Evolutionary conservation across 1,284 basidiomycete species (phyloP).

Genomic region (Sporisorium reilianum): DNA sequence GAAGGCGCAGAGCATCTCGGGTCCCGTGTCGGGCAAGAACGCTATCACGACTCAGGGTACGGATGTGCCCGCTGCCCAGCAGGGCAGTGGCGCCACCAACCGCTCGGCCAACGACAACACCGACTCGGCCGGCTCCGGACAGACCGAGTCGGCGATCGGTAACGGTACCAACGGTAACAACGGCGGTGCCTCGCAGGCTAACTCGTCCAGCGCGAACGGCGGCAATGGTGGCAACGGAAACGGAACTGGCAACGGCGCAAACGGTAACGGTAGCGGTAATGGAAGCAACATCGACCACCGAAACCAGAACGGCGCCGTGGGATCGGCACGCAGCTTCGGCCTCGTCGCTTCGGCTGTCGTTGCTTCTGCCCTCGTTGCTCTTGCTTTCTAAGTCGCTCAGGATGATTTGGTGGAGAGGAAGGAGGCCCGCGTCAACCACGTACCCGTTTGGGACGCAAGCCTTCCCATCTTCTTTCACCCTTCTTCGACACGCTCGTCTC

Average conservation of each 20-base stretch:
- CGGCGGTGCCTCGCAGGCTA: constrained; percentile 29
- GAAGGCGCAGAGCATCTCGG: constrained; percentile 31
- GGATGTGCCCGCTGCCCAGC: constrained; percentile 43
- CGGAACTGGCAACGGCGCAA: constrained; percentile 8
- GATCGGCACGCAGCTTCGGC: not conserved
- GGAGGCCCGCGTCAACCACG: constrained; percentile 19
- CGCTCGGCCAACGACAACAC: constrained; percentile 37
- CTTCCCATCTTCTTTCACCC: too few species aligned
- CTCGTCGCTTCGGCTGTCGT: constrained; percentile 10
- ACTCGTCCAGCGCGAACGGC: constrained; percentile 10
- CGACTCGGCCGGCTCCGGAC: constrained; percentile 25
- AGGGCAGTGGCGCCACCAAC: constrained; percentile 40
- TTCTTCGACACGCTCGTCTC: too few species aligned
- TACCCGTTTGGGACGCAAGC: constrained; percentile 21
- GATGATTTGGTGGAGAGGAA: not conserved
- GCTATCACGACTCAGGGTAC: constrained; percentile 49
- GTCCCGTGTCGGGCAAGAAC: constrained; percentile 48
- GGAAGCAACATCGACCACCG: constrained; percentile 34
- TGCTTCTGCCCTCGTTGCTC: constrained; percentile 12
- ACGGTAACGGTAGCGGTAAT: constrained; percentile 16
- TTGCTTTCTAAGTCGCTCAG: constrained; percentile 24
- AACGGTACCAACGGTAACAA: constrained; percentile 40
- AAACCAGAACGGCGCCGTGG: constrained; percentile 18
- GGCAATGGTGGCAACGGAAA: constrained; percentile 7
- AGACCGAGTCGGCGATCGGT: constrained; percentile 29